Percentiles rank a stretch among this genome's conserved stretches.
These are phyloP conservation scores for Chionographis japonica DNA, from an alignment of 106 monocot species.

Conservation along the genomic window DNA sequence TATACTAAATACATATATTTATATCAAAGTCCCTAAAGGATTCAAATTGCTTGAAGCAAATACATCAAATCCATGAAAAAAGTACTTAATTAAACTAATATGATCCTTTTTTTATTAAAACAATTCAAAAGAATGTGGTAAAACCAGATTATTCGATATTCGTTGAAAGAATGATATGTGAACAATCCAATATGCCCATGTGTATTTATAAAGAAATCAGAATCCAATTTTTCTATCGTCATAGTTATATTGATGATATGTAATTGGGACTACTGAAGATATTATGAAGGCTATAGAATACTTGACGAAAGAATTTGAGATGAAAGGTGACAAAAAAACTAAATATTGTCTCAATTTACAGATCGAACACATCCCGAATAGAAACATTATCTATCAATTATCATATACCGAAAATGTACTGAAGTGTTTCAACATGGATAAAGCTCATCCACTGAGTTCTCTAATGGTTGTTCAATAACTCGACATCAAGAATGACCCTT, in stretches of 20 bases:
- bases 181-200: too few species aligned
- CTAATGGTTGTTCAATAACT: background rate
- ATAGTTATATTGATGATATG: background rate
- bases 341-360: too few species aligned
- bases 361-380: too few species aligned
- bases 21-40: too few species aligned
- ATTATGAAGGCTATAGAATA: background rate
- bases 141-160: background rate
- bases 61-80: background rate
- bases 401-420: too few species aligned
- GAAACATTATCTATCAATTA: too few species aligned
- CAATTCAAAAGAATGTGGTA: conserved; percentile 1
- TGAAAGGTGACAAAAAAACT: too few species aligned
- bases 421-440: background rate
- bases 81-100: background rate
- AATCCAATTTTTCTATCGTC: background rate
- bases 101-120: background rate
- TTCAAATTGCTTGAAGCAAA: too few species aligned
- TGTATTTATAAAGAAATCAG: conserved; percentile 1
- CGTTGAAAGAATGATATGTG: too few species aligned
- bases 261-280: conserved; percentile 1
- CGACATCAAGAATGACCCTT: background rate
- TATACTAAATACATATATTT: too few species aligned
- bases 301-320: too few species aligned
- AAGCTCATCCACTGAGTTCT: background rate